Conservation (phyloP, 179 eudicot genomes). For the Spinacia oleracea region DNA sequence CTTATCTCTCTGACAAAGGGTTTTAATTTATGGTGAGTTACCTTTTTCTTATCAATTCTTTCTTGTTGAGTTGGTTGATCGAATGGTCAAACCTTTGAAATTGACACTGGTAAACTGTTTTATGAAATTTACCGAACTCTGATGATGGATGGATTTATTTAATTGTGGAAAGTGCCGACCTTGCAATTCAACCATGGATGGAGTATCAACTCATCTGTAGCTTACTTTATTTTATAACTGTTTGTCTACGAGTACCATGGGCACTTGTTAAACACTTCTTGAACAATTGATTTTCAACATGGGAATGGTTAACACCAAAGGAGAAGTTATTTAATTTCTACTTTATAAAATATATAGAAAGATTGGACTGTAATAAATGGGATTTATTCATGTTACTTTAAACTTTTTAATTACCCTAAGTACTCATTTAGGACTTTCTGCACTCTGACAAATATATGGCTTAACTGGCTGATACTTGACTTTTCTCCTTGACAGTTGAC, state of each 20-base stretch:
- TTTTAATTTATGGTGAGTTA: conserved; percentile 10
- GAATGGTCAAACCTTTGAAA: neutral
- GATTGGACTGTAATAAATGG: neutral
- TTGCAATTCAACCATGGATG: no score
- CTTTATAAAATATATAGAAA: no score
- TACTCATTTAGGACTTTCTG: neutral
- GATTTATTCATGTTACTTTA: neutral
- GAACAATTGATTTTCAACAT: no score
- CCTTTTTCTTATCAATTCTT: conserved; percentile 5
- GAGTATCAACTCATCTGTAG: no score
- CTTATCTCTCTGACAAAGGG: conserved; percentile 19
- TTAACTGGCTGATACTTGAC: neutral
- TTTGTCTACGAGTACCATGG: no score
- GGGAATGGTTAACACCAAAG: no score
- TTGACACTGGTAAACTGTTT: neutral
- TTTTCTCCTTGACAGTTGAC: neutral
- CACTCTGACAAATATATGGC: neutral
- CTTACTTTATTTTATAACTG: no score
- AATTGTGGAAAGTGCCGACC: neutral
- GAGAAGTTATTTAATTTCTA: no score
- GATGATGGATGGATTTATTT: neutral
- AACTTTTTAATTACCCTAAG: neutral
- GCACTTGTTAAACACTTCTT: no score
- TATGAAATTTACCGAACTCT: neutral
- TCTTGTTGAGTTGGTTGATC: neutral